Conservation (phyloP, 1,139 yeast species). For the Blastobotrys illinoisensis region DNA sequence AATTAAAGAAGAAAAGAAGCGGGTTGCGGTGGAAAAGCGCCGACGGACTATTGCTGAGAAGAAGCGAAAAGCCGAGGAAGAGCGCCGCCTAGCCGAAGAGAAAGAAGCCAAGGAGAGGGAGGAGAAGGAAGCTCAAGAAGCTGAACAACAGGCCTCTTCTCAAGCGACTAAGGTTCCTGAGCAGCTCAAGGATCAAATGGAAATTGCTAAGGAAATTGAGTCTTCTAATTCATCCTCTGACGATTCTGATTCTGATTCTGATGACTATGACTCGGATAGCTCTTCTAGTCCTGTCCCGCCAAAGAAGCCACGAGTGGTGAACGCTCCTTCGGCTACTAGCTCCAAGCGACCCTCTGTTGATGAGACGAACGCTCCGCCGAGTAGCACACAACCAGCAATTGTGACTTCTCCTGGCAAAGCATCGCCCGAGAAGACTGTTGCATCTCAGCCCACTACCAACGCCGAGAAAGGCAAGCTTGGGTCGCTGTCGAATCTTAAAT, state of each 20-base stretch:
- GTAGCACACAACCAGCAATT: not conserved
- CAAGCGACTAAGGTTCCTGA: conserved; percentile 1
- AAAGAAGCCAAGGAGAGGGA: not conserved
- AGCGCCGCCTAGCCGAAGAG: not conserved
- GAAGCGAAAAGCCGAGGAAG: not conserved
- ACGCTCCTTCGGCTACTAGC: conserved; percentile 12
- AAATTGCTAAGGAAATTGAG: conserved; percentile 1
- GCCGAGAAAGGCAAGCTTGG: not conserved
- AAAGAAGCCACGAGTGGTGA: conserved; percentile 12
- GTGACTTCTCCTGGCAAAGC: not conserved
- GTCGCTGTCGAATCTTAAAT: conserved; percentile 4
- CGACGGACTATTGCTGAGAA: not conserved
- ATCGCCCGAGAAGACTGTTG: not conserved
- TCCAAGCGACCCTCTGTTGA: conserved; percentile 1
- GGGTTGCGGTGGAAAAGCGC: conserved; percentile 1
- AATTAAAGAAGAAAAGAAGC: not conserved
- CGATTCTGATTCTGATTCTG: conserved; percentile 11
- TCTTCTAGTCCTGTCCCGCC: conserved; percentile 12
- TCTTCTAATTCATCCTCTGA: conserved; percentile 4
- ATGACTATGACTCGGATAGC: conserved; percentile 1
- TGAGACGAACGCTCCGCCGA: not conserved
- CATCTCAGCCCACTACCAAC: not conserved
- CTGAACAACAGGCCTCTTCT: too few species aligned
- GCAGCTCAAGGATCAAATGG: not conserved
- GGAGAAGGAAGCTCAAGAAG: not conserved